Evolutionary conservation across 1,139 yeast genomes (phyloP).

Genomic region (Suhomyces panamericanus): DNA sequence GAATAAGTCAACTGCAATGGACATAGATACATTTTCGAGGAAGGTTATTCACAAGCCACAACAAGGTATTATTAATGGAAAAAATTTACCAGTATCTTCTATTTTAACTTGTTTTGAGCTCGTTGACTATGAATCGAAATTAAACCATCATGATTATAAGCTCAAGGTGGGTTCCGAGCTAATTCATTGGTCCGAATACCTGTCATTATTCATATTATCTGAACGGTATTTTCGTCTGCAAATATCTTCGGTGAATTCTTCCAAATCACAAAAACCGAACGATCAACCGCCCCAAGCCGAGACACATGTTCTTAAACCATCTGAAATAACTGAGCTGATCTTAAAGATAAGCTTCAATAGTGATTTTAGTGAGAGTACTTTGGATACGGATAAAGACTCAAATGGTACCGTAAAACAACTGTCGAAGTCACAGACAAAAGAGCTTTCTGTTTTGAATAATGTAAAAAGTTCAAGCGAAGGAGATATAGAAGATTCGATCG

Average conservation of each 20-base stretch:
- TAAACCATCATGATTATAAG: not conserved
- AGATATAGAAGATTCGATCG: not conserved
- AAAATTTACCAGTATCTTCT: not conserved
- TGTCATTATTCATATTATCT: slow-evolving; percentile 12
- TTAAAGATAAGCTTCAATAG: slow-evolving; percentile 13
- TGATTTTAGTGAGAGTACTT: slow-evolving; percentile 8
- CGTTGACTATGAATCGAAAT: slow-evolving; percentile 4
- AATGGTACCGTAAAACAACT: not conserved
- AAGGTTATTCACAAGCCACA: slow-evolving; percentile 2
- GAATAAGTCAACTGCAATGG: slow-evolving; percentile 19
- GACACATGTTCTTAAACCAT: not conserved
- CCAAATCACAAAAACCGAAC: not conserved
- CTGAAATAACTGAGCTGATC: slow-evolving; percentile 9
- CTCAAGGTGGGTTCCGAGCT: slow-evolving; percentile 22
- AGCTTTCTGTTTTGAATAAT: too few relatives aligned
- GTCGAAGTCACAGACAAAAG: not conserved
- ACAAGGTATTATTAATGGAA: not conserved
- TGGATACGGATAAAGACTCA: not conserved
- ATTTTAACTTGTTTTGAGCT: slow-evolving; percentile 7
- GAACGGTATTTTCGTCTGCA: not conserved
- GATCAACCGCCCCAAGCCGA: not conserved
- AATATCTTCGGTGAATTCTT: not conserved
- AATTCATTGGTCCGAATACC: slow-evolving; percentile 22
- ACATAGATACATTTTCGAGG: slow-evolving; percentile 19
- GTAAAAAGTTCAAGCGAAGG: not conserved